Evolutionary conservation across 2,329 filamentous ascomycete species (phyloP).

Genomic region (Rugonectria rugulosa): DNA sequence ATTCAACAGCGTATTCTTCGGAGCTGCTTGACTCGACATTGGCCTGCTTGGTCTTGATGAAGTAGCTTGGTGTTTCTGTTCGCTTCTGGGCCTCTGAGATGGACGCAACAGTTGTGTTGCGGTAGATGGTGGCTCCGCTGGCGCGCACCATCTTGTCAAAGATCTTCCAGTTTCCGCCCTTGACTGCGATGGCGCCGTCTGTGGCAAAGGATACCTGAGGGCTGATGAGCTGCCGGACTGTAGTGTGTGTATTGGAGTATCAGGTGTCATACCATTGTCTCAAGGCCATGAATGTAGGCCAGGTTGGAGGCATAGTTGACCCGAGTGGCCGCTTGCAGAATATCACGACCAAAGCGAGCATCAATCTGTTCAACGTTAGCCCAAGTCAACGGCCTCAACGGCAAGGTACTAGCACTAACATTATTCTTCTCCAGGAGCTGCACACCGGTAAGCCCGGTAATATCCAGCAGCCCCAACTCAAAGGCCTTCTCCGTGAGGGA

Average conservation of each 20-base stretch:
- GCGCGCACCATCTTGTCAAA: constrained; percentile 81
- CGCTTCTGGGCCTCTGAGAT: constrained; percentile 61
- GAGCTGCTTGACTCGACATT: constrained; percentile 31
- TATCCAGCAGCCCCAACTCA: constrained; percentile 70
- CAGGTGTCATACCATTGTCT: constrained; percentile 71
- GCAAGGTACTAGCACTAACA: constrained; percentile 41
- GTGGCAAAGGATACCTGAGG: constrained; percentile 81
- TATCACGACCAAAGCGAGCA: constrained; percentile 74
- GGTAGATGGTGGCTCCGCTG: constrained; percentile 66
- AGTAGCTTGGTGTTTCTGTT: constrained; percentile 55
- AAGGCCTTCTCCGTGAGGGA: constrained; percentile 75
- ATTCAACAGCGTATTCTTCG: constrained; percentile 59
- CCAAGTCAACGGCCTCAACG: not conserved
- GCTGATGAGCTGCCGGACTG: not conserved
- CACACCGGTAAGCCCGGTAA: constrained; percentile 75
- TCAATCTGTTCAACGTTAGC: constrained; percentile 57
- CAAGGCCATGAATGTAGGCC: constrained; percentile 83
- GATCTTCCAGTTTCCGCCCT: constrained; percentile 93
- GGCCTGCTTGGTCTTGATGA: constrained; percentile 48
- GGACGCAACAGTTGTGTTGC: constrained; percentile 73
- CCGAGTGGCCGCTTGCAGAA: constrained; percentile 88
- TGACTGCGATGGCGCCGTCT: constrained; percentile 79
- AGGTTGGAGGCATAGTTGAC: constrained; percentile 96
- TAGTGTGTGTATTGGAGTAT: too few species aligned
- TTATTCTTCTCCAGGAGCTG: constrained; percentile 74